Conservation (phyloP, 75 land plant species). For the Cryptomeria japonica region DNA sequence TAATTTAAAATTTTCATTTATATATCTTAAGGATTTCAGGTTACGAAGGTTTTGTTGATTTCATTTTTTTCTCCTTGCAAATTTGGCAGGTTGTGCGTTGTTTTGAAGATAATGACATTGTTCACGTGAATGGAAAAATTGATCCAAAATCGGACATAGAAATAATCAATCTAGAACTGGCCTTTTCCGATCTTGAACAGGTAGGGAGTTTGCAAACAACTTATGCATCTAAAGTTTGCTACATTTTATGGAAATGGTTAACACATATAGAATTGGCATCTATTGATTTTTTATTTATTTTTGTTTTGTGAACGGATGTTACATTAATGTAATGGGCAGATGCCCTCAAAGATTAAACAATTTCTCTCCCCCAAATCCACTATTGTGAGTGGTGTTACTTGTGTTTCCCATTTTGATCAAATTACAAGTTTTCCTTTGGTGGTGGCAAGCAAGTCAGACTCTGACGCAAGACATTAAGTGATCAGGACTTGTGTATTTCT, state of each 20-base stretch:
- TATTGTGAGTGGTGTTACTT: background rate
- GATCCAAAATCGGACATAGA: slow-evolving; percentile 97
- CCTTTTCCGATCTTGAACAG: slow-evolving; percentile 96
- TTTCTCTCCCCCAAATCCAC: background rate
- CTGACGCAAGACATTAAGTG: background rate
- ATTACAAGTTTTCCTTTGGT: background rate
- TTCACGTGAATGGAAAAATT: slow-evolving; percentile 96
- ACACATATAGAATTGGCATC: background rate
- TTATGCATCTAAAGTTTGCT: background rate
- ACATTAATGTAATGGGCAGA: background rate
- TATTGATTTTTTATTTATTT: background rate
- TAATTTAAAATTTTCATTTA: background rate
- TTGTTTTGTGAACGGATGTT: background rate
- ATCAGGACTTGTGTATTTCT: background rate
- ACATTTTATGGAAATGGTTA: background rate
- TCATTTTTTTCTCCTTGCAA: background rate
- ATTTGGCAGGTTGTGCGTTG: slow-evolving; percentile 87
- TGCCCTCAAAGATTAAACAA: background rate
- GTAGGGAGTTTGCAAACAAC: slow-evolving; percentile 29
- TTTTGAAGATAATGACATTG: slow-evolving; percentile 95
- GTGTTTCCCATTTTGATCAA: background rate
- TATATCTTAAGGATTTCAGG: background rate
- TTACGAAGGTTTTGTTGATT: background rate
- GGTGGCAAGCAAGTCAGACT: background rate
- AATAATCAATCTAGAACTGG: slow-evolving; percentile 92